phyloP scores from a whole-genome alignment of 2,329 filamentous ascomycete species.

The Alternaria brassicae region DNA sequence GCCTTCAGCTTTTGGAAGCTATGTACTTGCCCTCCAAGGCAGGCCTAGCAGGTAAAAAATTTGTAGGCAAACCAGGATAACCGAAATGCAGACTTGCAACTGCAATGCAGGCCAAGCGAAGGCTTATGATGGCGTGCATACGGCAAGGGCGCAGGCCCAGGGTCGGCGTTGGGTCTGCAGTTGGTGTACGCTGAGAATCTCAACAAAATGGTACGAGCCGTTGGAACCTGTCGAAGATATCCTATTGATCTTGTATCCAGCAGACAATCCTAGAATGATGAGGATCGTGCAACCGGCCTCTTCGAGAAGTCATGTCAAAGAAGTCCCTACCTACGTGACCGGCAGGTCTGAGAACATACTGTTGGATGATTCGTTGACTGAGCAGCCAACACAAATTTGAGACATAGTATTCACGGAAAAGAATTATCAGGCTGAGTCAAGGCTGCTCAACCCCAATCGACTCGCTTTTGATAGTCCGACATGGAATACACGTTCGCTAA shows the following conservation, averaged over 20 bases:
- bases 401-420: neutral
- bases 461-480: neutral
- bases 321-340: neutral
- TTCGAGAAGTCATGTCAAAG: neutral
- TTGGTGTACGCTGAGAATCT: neutral
- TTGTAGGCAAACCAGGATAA: neutral
- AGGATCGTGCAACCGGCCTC: neutral
- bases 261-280: neutral
- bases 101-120: constrained; percentile 1
- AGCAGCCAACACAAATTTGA: neutral
- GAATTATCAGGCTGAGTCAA: neutral
- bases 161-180: neutral
- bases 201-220: neutral
- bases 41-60: neutral
- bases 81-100: neutral
- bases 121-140: constrained; percentile 2
- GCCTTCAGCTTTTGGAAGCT: neutral
- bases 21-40: neutral
- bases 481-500: neutral
- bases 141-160: neutral
- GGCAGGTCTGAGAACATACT: neutral
- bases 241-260: no score
- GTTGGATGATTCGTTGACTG: neutral
- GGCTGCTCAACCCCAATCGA: neutral
- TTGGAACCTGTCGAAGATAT: neutral